Evolutionary conservation across 345 rosid genomes (phyloP).

Genomic region (Euphorbia pulcherrima): DNA sequence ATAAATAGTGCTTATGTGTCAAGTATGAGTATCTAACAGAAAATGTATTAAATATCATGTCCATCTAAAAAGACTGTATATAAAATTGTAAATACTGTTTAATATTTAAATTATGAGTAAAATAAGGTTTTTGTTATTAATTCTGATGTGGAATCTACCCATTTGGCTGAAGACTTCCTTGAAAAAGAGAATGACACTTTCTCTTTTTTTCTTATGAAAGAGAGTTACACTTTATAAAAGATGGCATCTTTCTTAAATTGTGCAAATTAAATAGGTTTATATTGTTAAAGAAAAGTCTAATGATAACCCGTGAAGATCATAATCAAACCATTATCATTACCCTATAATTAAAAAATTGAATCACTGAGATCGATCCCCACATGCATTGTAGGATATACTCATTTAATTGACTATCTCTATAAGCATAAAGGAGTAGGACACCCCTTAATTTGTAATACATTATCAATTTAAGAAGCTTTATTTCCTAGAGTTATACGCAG

Average conservation of each 20-base stretch:
- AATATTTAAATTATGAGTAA: background rate
- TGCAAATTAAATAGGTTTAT: background rate
- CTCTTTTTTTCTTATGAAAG: background rate
- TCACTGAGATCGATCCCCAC: background rate
- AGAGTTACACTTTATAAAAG: slow-evolving; percentile 9
- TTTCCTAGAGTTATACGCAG: background rate
- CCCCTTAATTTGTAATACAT: background rate
- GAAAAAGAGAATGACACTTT: background rate
- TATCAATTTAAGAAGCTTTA: too few species aligned
- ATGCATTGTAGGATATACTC: background rate
- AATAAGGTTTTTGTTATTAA: background rate
- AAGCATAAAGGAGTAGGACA: background rate
- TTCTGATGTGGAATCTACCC: background rate
- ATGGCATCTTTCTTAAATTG: slow-evolving; percentile 22
- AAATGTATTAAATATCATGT: too few species aligned
- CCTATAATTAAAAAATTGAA: slow-evolving; percentile 3
- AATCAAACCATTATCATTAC: slow-evolving; percentile 6
- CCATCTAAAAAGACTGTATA: too few species aligned
- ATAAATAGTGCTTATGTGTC: too few species aligned
- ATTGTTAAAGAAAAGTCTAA: slow-evolving; percentile 13
- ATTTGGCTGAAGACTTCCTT: background rate
- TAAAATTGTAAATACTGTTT: too few species aligned
- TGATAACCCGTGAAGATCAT: slow-evolving; percentile 8
- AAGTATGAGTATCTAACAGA: too few species aligned
- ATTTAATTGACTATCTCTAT: background rate